phyloP scores from a whole-genome alignment of 306 rosid genomes.

The Amphicarpaea edgeworthii region DNA sequence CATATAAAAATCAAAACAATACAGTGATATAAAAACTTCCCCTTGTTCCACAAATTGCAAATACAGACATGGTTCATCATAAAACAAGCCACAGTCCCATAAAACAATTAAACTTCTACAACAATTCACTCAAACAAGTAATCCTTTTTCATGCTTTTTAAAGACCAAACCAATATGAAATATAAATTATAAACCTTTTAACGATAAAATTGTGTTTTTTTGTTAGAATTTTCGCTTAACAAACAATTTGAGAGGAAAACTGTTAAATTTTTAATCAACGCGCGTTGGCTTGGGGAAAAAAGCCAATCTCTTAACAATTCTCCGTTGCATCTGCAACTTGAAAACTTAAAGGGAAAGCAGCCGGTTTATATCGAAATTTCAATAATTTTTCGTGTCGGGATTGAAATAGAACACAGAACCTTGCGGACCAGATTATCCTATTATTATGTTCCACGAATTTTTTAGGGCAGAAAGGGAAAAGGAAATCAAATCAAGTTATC shows the following conservation, averaged over 20 bases:
- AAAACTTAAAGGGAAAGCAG: not conserved
- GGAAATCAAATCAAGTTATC: not conserved
- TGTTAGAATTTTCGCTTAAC: not conserved
- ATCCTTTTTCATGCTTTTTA: not conserved
- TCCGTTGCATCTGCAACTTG: not conserved
- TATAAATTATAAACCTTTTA: not conserved
- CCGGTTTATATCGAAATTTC: not conserved
- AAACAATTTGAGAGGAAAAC: not conserved
- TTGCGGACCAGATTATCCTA: not conserved
- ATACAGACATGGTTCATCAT: not conserved
- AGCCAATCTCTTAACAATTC: too few relatives aligned
- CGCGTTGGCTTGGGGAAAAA: too few relatives aligned
- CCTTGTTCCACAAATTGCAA: not conserved
- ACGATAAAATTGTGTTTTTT: not conserved
- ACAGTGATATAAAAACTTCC: conserved; percentile 15
- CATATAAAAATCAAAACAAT: conserved; percentile 8
- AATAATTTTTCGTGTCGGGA: not conserved
- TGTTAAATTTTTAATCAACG: not conserved
- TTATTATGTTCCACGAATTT: not conserved
- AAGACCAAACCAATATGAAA: too few relatives aligned
- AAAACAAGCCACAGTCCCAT: not conserved
- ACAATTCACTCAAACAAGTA: not conserved
- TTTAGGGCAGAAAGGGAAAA: not conserved
- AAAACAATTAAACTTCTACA: not conserved
- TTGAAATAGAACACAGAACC: not conserved